Conservation (phyloP, 805 yeast species). For the Priceomyces medius region DNA sequence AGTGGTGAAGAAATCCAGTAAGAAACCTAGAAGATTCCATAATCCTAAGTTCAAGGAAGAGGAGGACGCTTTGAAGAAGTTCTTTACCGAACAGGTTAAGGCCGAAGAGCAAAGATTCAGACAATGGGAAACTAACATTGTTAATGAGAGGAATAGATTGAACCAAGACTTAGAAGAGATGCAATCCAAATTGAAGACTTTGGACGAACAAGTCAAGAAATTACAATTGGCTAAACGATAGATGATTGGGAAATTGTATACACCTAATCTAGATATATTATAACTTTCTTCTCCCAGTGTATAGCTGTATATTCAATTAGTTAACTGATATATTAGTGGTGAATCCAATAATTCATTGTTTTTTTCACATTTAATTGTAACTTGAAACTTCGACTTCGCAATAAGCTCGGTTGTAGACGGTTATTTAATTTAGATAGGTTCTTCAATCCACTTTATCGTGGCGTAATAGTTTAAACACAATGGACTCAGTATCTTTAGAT, state of each 20-base stretch:
- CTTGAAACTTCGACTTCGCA: too few species aligned
- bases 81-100: constrained; percentile 93
- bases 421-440: too few species aligned
- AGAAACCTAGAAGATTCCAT: constrained; percentile 56
- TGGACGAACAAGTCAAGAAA: constrained; percentile 73
- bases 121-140: constrained; percentile 97
- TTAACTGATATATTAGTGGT: neutral
- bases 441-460: too few species aligned
- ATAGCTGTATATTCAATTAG: neutral
- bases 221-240: constrained; percentile 43
- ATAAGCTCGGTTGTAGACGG: constrained; percentile 1
- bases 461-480: too few species aligned
- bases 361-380: too few species aligned
- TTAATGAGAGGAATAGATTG: constrained; percentile 89
- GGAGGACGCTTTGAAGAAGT: constrained; percentile 89
- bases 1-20: constrained; percentile 26
- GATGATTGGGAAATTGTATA: constrained; percentile 1
- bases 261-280: neutral
- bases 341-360: neutral
- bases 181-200: constrained; percentile 68
- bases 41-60: constrained; percentile 96
- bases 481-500: too few species aligned
- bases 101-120: constrained; percentile 95
- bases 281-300: neutral
- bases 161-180: constrained; percentile 91